A percentile compares a stretch with the other conserved stretches of the same genome.
These are phyloP conservation scores for Mycena amicta DNA, from an alignment of 768 basidiomycete species.

Conservation along the genomic window DNA sequence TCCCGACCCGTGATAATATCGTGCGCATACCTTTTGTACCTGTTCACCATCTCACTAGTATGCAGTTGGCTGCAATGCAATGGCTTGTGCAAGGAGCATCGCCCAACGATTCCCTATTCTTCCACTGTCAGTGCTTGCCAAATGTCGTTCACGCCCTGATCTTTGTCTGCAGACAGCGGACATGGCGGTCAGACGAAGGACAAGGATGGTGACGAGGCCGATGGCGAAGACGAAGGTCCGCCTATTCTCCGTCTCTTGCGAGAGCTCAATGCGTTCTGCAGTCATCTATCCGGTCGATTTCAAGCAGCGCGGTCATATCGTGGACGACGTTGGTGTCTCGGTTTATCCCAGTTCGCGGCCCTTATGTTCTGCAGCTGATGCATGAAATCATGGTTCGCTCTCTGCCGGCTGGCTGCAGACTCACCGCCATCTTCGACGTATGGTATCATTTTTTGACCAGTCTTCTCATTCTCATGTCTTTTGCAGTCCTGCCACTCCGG, in stretches of 20 bases:
- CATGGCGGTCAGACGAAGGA: conserved; percentile 94
- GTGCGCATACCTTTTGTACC: conserved; percentile 40
- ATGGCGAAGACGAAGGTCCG: conserved; percentile 81
- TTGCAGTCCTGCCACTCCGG: conserved; percentile 86
- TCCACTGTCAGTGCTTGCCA: conserved; percentile 69
- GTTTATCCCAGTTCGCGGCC: background rate
- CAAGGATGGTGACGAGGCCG: conserved; percentile 77
- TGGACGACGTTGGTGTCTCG: conserved; percentile 81
- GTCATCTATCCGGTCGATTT: conserved; percentile 82
- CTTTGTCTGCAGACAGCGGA: conserved; percentile 67
- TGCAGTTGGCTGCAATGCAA: conserved; percentile 75
- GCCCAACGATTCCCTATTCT: conserved; percentile 86
- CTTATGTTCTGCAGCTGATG: conserved; percentile 50
- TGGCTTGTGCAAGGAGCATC: conserved; percentile 87
- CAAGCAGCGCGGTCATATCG: conserved; percentile 70
- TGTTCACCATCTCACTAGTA: background rate
- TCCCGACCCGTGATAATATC: conserved; percentile 84
- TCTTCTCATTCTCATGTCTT: conserved; percentile 2
- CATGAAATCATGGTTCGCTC: conserved; percentile 79
- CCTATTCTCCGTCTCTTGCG: background rate
- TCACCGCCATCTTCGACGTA: conserved; percentile 83
- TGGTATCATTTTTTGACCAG: too few relatives aligned
- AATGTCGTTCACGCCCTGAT: background rate
- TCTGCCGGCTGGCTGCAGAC: conserved; percentile 83
- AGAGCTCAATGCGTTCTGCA: conserved; percentile 26